Percentiles rank a stretch among this genome's conserved stretches.
Conservation (phyloP, 2,329 filamentous ascomycete species). For the Sporothrix mexicana region DNA sequence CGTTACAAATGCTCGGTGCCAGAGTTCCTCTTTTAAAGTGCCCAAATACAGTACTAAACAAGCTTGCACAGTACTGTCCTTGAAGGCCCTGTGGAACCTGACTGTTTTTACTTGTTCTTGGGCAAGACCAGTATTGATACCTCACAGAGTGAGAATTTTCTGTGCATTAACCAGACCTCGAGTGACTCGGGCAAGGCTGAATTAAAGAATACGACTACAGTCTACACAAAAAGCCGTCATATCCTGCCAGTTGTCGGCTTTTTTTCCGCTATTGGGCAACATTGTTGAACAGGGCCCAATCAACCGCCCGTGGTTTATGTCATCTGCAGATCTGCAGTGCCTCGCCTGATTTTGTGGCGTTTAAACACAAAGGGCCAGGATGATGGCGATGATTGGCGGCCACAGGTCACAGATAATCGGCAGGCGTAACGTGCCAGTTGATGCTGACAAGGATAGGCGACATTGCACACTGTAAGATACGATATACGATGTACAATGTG, state of each 20-base stretch:
- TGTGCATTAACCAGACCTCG: too few relatives aligned
- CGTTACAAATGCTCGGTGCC: too few relatives aligned
- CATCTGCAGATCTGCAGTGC: not conserved
- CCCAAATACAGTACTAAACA: too few relatives aligned
- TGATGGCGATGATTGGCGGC: not conserved
- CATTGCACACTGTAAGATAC: not conserved
- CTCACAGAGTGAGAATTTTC: too few relatives aligned
- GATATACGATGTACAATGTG: not conserved
- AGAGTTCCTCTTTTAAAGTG: too few relatives aligned
- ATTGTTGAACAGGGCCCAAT: too few relatives aligned
- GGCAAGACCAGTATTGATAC: too few relatives aligned
- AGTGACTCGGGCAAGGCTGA: not conserved
- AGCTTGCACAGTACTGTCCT: too few relatives aligned
- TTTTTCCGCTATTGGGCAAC: not conserved
- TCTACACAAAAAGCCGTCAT: not conserved
- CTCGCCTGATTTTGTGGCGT: not conserved
- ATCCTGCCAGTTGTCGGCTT: not conserved
- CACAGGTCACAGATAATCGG: not conserved
- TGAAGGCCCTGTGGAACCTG: too few relatives aligned
- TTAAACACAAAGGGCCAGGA: not conserved
- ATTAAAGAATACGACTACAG: not conserved
- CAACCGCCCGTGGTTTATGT: too few relatives aligned
- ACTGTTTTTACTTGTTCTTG: too few relatives aligned
- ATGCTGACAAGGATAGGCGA: slow-evolving; percentile 13
- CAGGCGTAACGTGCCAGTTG: slow-evolving; percentile 23